phyloP scores from a whole-genome alignment of 1,284 basidiomycete species.

The Ceratobasidium sp. region DNA sequence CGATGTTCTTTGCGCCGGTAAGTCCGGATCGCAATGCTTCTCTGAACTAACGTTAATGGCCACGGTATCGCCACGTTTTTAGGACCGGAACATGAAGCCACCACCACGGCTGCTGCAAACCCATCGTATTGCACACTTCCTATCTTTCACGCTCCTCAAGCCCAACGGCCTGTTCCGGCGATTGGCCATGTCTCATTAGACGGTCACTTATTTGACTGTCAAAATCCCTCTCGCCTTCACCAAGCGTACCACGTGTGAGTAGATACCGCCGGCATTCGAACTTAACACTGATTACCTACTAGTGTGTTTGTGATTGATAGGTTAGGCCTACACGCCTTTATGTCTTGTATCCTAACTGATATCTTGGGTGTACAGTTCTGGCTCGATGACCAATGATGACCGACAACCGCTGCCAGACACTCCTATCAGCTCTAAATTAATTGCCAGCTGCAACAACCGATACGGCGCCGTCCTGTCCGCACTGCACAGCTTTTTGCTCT shows the following conservation, averaged over 20 bases:
- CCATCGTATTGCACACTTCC: slow-evolving; percentile 71
- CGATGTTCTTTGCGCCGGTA: slow-evolving; percentile 70
- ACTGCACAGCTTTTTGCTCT: slow-evolving; percentile 68
- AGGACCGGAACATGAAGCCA: slow-evolving; percentile 68
- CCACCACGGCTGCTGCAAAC: slow-evolving; percentile 60
- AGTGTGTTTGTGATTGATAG: slow-evolving; percentile 69
- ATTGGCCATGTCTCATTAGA: slow-evolving; percentile 70
- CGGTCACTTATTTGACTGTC: slow-evolving; percentile 69
- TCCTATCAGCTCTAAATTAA: slow-evolving; percentile 63
- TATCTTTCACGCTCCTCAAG: slow-evolving; percentile 66
- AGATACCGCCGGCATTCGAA: neutral
- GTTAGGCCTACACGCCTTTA: slow-evolving; percentile 55
- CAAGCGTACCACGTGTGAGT: slow-evolving; percentile 67
- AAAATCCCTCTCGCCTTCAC: slow-evolving; percentile 68
- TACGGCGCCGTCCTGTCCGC: slow-evolving; percentile 73
- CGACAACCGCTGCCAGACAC: slow-evolving; percentile 64
- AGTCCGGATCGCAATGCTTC: neutral
- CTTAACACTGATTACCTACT: neutral
- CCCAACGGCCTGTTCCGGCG: slow-evolving; percentile 52
- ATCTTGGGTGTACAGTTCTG: slow-evolving; percentile 60
- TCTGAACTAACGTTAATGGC: neutral
- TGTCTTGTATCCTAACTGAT: neutral
- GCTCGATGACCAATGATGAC: slow-evolving; percentile 66
- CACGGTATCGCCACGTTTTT: slow-evolving; percentile 3
- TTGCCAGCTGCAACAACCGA: slow-evolving; percentile 62